phyloP scores from a whole-genome alignment of 192 early-diverging fungal species.

The Entrophospora sp. region DNA sequence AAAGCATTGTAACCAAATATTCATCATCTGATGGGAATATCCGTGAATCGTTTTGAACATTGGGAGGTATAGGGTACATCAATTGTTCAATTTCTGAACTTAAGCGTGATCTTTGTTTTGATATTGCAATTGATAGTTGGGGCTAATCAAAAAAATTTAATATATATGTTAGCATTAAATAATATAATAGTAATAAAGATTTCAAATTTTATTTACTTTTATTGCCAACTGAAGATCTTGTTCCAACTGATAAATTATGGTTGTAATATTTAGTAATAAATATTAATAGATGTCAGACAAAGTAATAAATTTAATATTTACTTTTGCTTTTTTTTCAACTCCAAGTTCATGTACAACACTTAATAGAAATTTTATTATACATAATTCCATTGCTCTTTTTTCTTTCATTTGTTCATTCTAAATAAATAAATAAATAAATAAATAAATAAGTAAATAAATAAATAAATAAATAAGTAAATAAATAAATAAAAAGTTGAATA shows the following conservation, averaged over 20 bases:
- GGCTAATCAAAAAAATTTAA: neutral
- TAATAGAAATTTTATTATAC: slow-evolving; percentile 15
- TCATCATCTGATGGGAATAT: neutral
- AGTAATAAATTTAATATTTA: neutral
- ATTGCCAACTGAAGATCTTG: neutral
- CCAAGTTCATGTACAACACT: neutral
- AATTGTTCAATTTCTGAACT: neutral
- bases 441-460: neutral
- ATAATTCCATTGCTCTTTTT: slow-evolving; percentile 20
- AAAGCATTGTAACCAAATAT: neutral
- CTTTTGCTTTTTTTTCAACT: neutral
- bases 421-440: neutral
- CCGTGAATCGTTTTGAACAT: neutral
- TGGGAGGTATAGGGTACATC: neutral
- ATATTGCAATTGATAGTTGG: neutral
- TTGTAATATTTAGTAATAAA: neutral
- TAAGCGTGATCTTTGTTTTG: neutral
- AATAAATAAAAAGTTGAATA: no score
- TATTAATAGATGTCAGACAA: neutral
- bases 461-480: no score
- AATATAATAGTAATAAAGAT: neutral
- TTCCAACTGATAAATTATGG: neutral
- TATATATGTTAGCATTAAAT: neutral
- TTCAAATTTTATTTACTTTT: neutral
- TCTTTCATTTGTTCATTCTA: slow-evolving; percentile 2